These are phyloP conservation scores for Pseudogymnoascus sp. DNA, from an alignment of 2,329 filamentous ascomycete genomes.

Conservation along the genomic window DNA sequence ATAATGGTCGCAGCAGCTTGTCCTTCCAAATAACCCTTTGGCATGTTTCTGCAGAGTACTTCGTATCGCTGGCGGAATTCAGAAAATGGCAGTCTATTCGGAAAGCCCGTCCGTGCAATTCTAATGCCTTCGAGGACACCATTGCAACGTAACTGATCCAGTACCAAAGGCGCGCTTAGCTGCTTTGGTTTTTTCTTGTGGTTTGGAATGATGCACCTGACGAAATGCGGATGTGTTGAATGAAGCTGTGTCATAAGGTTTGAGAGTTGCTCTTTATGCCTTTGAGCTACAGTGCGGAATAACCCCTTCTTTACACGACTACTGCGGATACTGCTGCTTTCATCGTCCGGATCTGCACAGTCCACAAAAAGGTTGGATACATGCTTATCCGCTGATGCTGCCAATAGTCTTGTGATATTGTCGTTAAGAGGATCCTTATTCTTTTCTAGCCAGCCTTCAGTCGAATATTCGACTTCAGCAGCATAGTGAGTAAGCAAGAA, in stretches of 20 bases:
- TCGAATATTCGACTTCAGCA: conserved; percentile 95
- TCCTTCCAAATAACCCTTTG: conserved; percentile 84
- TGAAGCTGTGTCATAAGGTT: conserved; percentile 90
- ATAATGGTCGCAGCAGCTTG: conserved; percentile 80
- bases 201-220: conserved; percentile 94
- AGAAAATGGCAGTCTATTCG: conserved; percentile 82
- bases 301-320: conserved; percentile 94
- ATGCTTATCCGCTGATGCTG: conserved; percentile 74
- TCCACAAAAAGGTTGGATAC: conserved; percentile 80
- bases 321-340: conserved; percentile 53
- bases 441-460: conserved; percentile 92
- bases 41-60: conserved; percentile 82
- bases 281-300: conserved; percentile 92
- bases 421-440: conserved; percentile 98
- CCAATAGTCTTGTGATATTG: conserved; percentile 85
- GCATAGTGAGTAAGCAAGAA: conserved; percentile 97
- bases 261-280: conserved; percentile 98
- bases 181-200: conserved; percentile 96
- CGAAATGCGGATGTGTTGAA: conserved; percentile 95
- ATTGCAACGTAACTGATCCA: conserved; percentile 96
- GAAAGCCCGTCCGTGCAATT: conserved; percentile 94
- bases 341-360: conserved; percentile 77
- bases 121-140: conserved; percentile 98
- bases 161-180: conserved; percentile 82
- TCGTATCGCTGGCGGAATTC: conserved; percentile 96